A percentile compares a stretch with the other conserved stretches of the same genome.
These are phyloP conservation scores for Alopecurus myosuroides DNA, from an alignment of 176 grass and related monocot genomes.

Conservation along the genomic window DNA sequence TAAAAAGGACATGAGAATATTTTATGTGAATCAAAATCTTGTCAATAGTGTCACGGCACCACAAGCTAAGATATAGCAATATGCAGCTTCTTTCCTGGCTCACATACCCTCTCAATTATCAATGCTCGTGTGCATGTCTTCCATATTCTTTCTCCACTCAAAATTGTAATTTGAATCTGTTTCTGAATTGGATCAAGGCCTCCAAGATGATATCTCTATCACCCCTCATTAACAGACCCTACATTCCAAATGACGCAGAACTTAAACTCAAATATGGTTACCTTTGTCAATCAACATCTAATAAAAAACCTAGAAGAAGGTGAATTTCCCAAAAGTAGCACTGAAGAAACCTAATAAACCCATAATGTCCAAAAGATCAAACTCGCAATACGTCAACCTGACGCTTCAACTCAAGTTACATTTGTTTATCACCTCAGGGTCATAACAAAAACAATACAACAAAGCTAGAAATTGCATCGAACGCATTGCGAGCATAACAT, in stretches of 20 bases:
- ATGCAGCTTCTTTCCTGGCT: constrained; percentile 83
- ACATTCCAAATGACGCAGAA: constrained; percentile 22
- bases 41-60: constrained; percentile 70
- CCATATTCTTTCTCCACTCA: constrained; percentile 68
- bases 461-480: constrained; percentile 19
- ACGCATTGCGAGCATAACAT: neutral
- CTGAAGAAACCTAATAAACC: neutral
- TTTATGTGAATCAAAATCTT: constrained; percentile 67
- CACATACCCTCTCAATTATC: constrained; percentile 74
- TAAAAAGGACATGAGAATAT: constrained; percentile 59
- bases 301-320: neutral
- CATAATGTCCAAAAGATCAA: neutral
- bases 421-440: neutral
- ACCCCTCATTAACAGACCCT: constrained; percentile 60
- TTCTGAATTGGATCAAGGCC: constrained; percentile 71
- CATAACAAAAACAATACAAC: neutral
- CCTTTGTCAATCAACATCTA: neutral
- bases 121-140: constrained; percentile 92
- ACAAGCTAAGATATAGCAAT: constrained; percentile 80
- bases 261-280: neutral
- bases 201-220: constrained; percentile 68
- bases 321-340: neutral
- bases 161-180: constrained; percentile 64
- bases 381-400: neutral
- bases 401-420: neutral